Evolutionary conservation across 108 stramenopile species (phyloP), one percentile per base, ranked within the genome.

Genomic region (Nitzschia putrida): DNA sequence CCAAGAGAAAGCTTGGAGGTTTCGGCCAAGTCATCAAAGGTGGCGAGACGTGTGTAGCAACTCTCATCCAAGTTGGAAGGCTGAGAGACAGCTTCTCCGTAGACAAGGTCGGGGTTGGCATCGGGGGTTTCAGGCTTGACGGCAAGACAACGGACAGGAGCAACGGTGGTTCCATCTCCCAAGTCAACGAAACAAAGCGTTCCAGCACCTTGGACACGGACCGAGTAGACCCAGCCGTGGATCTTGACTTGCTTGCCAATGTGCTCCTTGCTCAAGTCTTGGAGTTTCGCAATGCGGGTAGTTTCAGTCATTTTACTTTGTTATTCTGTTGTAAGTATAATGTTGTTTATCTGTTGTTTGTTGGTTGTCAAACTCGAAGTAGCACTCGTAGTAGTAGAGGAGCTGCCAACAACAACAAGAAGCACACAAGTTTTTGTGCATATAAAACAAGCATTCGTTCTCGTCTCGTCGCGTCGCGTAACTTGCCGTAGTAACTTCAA

Each of bases 121-220:
- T 20, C 72, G 51, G 53, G 40, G 8, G 53, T 57, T 12, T 39
- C 47, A 6, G 47, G 57, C 43, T 82, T 65, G 29, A 66, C 73
- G 22, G 76, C 76, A 8, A 88, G 24, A 53, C 84, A 85, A 67
- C 83, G 82, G 57, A 83, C 64, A 12, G 73, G 64, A 18, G 77
- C 74, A 0, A 88, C 82, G 24, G 71, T 74, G 49, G 86, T 87
- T 34, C 86, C 86, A 60, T 87, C 86, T 60, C 82, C 82, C 34
- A 85, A 18, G 64, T 87, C 86, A 16, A 87, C 71, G 50, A 87
- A 87, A 54, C 82, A 79, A 39, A 87, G 79, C 50, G 73, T 74
- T 7, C 86, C 86, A 23, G 81, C 86, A 45, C 86, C 86, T 7
- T 82, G 81, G 18, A 78, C 56, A 45, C 86, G 81, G 8, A 78